These are phyloP conservation scores for Didymella glomerata DNA, from an alignment of 2,329 filamentous ascomycete species.

Conservation along the genomic window DNA sequence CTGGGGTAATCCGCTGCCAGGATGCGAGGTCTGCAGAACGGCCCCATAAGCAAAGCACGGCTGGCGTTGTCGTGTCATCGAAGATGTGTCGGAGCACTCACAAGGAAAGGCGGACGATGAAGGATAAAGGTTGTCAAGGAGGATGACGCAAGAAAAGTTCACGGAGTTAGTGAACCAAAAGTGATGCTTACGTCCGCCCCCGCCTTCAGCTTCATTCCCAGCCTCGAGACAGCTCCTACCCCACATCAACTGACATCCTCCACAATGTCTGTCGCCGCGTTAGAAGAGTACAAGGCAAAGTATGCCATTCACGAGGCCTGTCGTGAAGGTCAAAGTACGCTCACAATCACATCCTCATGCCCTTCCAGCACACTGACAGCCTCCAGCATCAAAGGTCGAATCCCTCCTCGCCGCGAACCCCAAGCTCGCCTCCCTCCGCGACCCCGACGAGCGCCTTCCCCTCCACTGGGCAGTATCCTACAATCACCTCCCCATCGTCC, in stretches of 20 bases:
- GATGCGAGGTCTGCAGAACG: too few relatives aligned
- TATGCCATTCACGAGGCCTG: slow-evolving; percentile 54
- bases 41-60: too few relatives aligned
- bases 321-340: background rate
- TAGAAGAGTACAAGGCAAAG: slow-evolving; percentile 60
- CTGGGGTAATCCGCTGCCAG: too few relatives aligned
- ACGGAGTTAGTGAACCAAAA: slow-evolving; percentile 6
- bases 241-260: background rate
- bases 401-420: slow-evolving; percentile 80
- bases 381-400: slow-evolving; percentile 73
- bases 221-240: background rate
- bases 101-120: too few relatives aligned
- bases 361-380: slow-evolving; percentile 47
- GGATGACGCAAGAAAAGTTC: background rate
- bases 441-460: slow-evolving; percentile 87
- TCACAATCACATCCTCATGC: too few relatives aligned
- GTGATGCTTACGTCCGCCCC: slow-evolving; percentile 14
- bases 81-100: too few relatives aligned
- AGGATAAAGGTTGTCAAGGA: background rate
- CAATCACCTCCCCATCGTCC: slow-evolving; percentile 78
- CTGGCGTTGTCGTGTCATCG: too few relatives aligned
- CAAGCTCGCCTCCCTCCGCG: slow-evolving; percentile 75
- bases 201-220: slow-evolving; percentile 4
- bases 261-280: slow-evolving; percentile 15
- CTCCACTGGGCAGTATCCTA: slow-evolving; percentile 94